Base-by-base conservation (phyloP, 192 early-diverging fungal genomes). In the Coemansia pectinata region DNA sequence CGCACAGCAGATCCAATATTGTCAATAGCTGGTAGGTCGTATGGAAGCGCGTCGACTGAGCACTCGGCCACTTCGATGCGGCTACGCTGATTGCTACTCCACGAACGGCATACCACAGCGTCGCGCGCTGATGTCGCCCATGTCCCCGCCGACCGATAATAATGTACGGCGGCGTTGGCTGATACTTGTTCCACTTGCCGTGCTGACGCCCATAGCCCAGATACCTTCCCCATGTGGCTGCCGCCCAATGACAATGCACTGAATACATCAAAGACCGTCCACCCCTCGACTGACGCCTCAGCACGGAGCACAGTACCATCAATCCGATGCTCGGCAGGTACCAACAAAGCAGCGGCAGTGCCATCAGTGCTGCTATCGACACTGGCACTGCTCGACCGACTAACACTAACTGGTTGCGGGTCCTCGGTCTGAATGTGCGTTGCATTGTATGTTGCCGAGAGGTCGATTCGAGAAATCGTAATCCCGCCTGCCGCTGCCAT, bases 41-140 rank as follows among this genome's bases (percentile, higher is more conserved):
- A 58, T 34, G 55, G 55, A 58, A 58, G 55, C 29, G 29, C 21
- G 21, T 58, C 68, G 5, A 73, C 59, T 0, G 81, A 76, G 61
- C 73, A 65, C 50, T 84, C 81, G 12, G 81, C 76, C 8, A 84
- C 52, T 31, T 84, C 81, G 34, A 78, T 41, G 44, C 77, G 77
- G 39, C 75, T 61, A n/a, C 73, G 76, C n/a, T 64, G 47, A 39
- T 63, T 58, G 19, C 65, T 69, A 3, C 48, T 48, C 81, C 81
- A 84, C 4, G 62, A 59, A 2, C 77, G 69, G 23, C 70, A 70
- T 12, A 84, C 76, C 40, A 73, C 40, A 1, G 81, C 77, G 11
- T 68, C 63, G 53, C 81, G 76, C 12, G 64, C 73, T 9, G 77
- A 60, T 5, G 71, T 60, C 1, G 77, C 73, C 81, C 81, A 84